Percentiles rank a stretch among this genome's conserved stretches.
phyloP scores from a whole-genome alignment of 2,329 filamentous ascomycete genomes.

The Penicillium crustosum region DNA sequence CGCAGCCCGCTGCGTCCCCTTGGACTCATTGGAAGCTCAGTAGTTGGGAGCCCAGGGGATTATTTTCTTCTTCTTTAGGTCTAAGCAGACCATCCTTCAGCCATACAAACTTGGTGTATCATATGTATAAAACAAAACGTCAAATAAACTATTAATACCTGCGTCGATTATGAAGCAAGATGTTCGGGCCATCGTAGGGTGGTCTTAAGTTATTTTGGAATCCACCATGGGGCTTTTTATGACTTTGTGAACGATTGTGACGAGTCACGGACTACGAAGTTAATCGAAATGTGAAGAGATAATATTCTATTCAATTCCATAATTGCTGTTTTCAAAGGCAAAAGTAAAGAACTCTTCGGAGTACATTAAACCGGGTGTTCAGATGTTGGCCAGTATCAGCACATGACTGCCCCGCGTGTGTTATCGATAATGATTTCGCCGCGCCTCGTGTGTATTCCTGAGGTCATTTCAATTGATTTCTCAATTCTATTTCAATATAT shows the following conservation, averaged over 20 bases:
- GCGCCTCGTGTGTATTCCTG: not conserved
- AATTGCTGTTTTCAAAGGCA: not conserved
- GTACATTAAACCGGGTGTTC: not conserved
- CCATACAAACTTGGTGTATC: not conserved
- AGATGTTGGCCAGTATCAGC: constrained; percentile 7
- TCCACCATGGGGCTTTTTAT: not conserved
- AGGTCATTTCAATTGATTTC: not conserved
- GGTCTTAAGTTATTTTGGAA: not conserved
- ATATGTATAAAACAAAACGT: constrained; percentile 12
- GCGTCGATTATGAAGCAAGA: constrained; percentile 1
- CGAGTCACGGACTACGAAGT: not conserved
- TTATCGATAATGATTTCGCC: constrained; percentile 22
- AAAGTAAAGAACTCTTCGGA: not conserved
- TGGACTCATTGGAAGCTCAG: not conserved
- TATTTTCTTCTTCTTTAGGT: not conserved
- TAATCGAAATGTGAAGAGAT: not conserved
- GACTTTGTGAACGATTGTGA: not conserved
- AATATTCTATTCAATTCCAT: not conserved
- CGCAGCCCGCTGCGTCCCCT: constrained; percentile 1
- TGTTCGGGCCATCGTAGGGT: not conserved
- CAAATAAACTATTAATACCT: constrained; percentile 8
- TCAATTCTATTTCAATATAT: not conserved
- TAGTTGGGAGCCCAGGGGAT: not conserved
- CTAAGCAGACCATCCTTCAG: not conserved
- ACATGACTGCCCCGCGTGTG: constrained; percentile 28